Conservation (phyloP, 257 asterid species). For the Lantana camara region DNA sequence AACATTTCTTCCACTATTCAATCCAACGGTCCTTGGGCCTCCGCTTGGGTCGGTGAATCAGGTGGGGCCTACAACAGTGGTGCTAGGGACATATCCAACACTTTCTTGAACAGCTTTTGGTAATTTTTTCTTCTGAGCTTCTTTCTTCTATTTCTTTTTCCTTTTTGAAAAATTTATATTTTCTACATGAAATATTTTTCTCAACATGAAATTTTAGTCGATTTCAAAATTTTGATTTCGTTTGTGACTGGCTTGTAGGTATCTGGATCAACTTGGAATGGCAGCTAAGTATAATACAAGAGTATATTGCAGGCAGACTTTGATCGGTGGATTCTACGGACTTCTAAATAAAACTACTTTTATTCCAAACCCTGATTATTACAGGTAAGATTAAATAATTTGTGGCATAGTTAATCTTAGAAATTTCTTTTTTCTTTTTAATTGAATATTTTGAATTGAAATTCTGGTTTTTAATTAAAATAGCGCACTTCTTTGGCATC, state of each 20-base stretch:
- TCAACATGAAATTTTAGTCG: neutral
- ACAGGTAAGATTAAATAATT: conserved; percentile 50
- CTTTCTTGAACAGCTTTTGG: conserved; percentile 91
- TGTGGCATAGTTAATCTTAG: neutral
- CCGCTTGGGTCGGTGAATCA: conserved; percentile 93
- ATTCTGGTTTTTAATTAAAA: conserved; percentile 17
- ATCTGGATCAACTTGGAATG: conserved; percentile 96
- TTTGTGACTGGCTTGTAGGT: conserved; percentile 50
- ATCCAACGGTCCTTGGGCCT: conserved; percentile 78
- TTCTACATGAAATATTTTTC: neutral
- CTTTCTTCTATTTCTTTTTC: neutral
- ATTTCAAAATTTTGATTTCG: neutral
- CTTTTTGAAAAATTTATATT: neutral
- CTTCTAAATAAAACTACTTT: conserved; percentile 70
- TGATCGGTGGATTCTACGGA: conserved; percentile 91
- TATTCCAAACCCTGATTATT: conserved; percentile 90
- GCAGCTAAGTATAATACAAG: conserved; percentile 79
- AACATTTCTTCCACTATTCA: conserved; percentile 55
- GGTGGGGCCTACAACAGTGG: conserved; percentile 94
- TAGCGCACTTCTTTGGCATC: conserved; percentile 95
- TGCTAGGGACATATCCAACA: conserved; percentile 62
- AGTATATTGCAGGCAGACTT: conserved; percentile 87
- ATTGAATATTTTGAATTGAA: neutral
- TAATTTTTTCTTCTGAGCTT: conserved; percentile 22
- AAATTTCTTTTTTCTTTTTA: neutral